Base-by-base conservation (phyloP, 1,284 basidiomycete genomes). In the Naganishia albida region DNA sequence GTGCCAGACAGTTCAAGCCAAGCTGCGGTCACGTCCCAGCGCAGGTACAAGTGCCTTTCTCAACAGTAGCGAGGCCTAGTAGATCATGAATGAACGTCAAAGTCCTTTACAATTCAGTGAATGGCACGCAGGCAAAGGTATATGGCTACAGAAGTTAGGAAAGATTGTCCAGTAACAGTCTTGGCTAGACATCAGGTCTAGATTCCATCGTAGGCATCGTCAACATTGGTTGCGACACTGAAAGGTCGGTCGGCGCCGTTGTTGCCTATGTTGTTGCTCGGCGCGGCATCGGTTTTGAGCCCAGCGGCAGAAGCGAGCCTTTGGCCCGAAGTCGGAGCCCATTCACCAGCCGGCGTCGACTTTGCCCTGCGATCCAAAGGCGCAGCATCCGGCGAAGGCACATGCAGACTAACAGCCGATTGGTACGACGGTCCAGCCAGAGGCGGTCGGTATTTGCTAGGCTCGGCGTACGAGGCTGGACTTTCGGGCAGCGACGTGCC, bases 401-500 rank as follows among this genome's bases (percentile, higher is more conserved):
- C 46, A 18, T 42, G 43, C 46, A 60, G 23, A 30, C 57, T 60
- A 8, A 60, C 57, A n/a, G 57, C 57, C 20, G 57, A 60, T 12
- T 46, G 46, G 12, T 40, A 18, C 2, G 57, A 60, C 18, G 44
- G 57, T 0, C 57, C 46, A 16, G 46, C 38, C 13, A 60, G 26
- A 20, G 51, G 51, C 16, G 51, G 39, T 20, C 48, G 57, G 18
- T 60, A 49, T 26, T 46, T n/a, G 15, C 57, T 18, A 7, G 43
- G 57, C 34, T 60, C 57, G 7, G 48, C 57, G 38, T 50, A 60
- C 1, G 57, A 60, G 7, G 46, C 57, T 8, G 57, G 57, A 42
- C 57, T 60, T 46, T 65, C 64, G 3, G 64, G 64, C 7, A 65
- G 42, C 3, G 56, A 60, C n/a, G 59, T 28, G 16, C 49, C 64